Base-by-base conservation (phyloP, 805 yeast species). In the Sugiyamaella boreocaroliniensis region DNA sequence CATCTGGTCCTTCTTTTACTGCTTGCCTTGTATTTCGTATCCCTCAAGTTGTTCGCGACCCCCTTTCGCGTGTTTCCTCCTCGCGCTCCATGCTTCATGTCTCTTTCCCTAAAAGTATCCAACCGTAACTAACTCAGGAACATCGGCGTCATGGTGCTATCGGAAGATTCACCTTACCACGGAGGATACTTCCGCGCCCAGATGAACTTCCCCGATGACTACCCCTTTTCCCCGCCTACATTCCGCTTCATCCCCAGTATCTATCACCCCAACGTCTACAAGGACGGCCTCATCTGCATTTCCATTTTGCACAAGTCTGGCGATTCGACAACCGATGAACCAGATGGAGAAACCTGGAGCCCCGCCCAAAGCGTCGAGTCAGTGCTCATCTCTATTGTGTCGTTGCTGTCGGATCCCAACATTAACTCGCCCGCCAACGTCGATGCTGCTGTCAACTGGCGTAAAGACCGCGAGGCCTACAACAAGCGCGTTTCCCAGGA, bases 341-440 rank as follows among this genome's bases (percentile, higher is more conserved):
- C 90, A 2, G 96, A 89, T 62, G 84, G 85, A 53, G 97, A 90
- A 71, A 89, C 95, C 16, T 89, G 97, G 97, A 60, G 64, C 55
- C 73, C 73, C 6, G 72, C 70, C 2, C 97, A 90, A 72, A 85
- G 93, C 20, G 97, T 89, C 9, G 97, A 92, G 70, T 76, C 86
- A 32, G 96, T 92, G 9, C 77, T 92, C 63, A 85, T 92, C 51
- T 86, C 96, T 34, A 90, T 92, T 58, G 86, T 92, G 16, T 89
- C 97, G 8, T 76, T 92, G 49, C 77, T 92, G 62, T 96, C 89
- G 64, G 97, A 92, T 68, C 98, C 98, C 50, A 92, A 92, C 71
- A 84, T 87, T 54, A 80, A 82, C 55, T 87, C 96, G 0, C 97
- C 98, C 6, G 98, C 98, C 5, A 92, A 92, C 68, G 90, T 92